phyloP scores from a whole-genome alignment of 1,139 yeast species.

The Debaryomycetaceae sp. region DNA sequence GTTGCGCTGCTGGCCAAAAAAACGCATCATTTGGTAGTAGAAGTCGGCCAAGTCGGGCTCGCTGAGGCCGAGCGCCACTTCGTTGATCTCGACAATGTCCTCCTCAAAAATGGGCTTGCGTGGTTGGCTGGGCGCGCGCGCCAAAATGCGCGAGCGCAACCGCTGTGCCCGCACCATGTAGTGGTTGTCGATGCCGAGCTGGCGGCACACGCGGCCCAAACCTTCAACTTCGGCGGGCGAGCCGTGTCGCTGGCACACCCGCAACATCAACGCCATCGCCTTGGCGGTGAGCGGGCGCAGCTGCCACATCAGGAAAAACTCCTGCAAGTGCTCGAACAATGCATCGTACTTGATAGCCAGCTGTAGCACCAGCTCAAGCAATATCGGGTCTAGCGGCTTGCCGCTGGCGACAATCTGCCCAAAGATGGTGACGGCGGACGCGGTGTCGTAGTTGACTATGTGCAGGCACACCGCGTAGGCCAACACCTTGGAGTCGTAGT shows the following conservation, averaged over 20 bases:
- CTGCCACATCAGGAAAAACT: slow-evolving; percentile 9
- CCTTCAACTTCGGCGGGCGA: background rate
- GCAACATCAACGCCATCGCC: slow-evolving; percentile 23
- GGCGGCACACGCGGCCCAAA: background rate
- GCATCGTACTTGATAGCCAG: slow-evolving; percentile 27
- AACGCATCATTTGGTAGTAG: slow-evolving; percentile 17
- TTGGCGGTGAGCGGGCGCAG: slow-evolving; percentile 23
- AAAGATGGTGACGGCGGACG: slow-evolving; percentile 4
- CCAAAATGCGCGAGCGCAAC: slow-evolving; percentile 1
- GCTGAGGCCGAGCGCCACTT: slow-evolving; percentile 14
- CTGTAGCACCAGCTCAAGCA: slow-evolving; percentile 26
- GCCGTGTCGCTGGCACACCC: slow-evolving; percentile 14
- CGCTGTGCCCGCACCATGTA: slow-evolving; percentile 6
- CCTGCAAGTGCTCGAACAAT: slow-evolving; percentile 24
- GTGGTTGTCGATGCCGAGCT: background rate
- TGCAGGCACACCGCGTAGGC: slow-evolving; percentile 28
- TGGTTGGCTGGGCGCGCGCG: slow-evolving; percentile 4
- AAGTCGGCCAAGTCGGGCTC: slow-evolving; percentile 14
- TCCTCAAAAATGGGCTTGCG: slow-evolving; percentile 21
- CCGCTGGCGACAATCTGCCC: slow-evolving; percentile 2
- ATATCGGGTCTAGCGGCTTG: slow-evolving; percentile 17
- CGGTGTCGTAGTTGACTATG: slow-evolving; percentile 26
- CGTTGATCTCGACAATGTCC: slow-evolving; percentile 20
- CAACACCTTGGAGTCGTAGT: slow-evolving; percentile 22
- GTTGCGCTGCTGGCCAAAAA: slow-evolving; percentile 15